phyloP scores from a whole-genome alignment of 2,329 filamentous ascomycete genomes.

The Pestalotiopsis sp. region DNA sequence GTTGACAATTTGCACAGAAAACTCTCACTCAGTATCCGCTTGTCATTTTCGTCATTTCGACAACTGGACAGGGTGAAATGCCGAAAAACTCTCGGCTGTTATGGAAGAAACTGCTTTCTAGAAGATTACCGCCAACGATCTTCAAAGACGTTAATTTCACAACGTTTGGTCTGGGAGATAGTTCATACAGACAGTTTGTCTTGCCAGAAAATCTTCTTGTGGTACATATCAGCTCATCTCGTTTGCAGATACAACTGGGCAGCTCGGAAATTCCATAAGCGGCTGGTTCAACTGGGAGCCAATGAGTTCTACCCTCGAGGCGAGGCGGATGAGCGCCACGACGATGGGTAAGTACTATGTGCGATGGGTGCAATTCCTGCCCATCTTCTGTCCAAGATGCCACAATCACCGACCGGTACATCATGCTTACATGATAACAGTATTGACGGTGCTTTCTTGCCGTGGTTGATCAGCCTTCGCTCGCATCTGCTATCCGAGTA shows the following conservation, averaged over 20 bases:
- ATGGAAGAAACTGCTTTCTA: constrained; percentile 83
- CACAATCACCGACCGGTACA: not conserved
- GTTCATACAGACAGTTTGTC: constrained; percentile 84
- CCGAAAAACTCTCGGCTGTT: constrained; percentile 81
- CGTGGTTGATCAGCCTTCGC: constrained; percentile 73
- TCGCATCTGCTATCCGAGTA: constrained; percentile 67
- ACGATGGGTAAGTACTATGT: constrained; percentile 71
- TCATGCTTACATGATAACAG: constrained; percentile 45
- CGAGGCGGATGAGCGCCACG: constrained; percentile 91
- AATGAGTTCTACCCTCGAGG: constrained; percentile 74
- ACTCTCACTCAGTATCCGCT: constrained; percentile 55
- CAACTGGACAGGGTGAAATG: constrained; percentile 92
- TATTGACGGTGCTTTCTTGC: constrained; percentile 78
- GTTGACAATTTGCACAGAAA: constrained; percentile 40
- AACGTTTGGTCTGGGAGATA: constrained; percentile 91
- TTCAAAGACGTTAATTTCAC: constrained; percentile 73
- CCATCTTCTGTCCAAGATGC: not conserved
- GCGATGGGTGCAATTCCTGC: not conserved
- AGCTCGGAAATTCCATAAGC: constrained; percentile 82
- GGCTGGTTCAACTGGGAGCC: constrained; percentile 82
- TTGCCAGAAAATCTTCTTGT: not conserved
- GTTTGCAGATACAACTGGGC: constrained; percentile 83
- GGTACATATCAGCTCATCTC: not conserved
- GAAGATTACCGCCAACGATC: constrained; percentile 73
- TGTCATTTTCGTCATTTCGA: constrained; percentile 83